Percentiles rank a stretch among this genome's conserved stretches.
Conservation (phyloP, 2,329 filamentous ascomycete species). For the Colletotrichum trifolii region DNA sequence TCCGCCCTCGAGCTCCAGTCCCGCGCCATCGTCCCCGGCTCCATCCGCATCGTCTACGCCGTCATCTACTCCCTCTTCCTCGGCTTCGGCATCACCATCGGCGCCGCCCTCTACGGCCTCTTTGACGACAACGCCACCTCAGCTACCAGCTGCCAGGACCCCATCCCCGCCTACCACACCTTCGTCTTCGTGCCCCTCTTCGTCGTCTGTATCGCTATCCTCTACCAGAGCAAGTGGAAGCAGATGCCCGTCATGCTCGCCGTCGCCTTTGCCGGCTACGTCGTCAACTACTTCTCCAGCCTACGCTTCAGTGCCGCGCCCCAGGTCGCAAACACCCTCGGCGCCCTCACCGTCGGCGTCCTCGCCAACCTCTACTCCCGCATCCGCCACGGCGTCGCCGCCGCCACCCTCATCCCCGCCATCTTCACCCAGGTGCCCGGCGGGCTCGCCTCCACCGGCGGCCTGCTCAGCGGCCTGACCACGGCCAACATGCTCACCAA, state of each 20-base stretch:
- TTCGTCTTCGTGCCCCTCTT: slow-evolving; percentile 82
- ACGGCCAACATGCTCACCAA: slow-evolving; percentile 58
- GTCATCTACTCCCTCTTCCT: slow-evolving; percentile 80
- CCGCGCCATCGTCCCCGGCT: slow-evolving; percentile 75
- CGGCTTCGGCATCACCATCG: slow-evolving; percentile 78
- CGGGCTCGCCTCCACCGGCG: slow-evolving; percentile 58
- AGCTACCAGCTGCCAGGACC: slow-evolving; percentile 52
- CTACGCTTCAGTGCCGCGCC: slow-evolving; percentile 74
- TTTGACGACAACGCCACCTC: slow-evolving; percentile 65
- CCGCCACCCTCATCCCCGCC: slow-evolving; percentile 58
- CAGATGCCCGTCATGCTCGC: slow-evolving; percentile 82
- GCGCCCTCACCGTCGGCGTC: slow-evolving; percentile 80
- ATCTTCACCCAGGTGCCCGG: slow-evolving; percentile 62
- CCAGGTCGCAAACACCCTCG: slow-evolving; percentile 81
- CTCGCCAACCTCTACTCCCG: slow-evolving; percentile 82
- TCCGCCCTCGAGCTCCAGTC: slow-evolving; percentile 74
- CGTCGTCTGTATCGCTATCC: slow-evolving; percentile 76
- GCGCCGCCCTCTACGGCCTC: slow-evolving; percentile 71
- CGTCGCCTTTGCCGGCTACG: slow-evolving; percentile 78
- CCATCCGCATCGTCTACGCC: slow-evolving; percentile 79
- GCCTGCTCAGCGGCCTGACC: slow-evolving; percentile 56
- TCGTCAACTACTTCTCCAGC: slow-evolving; percentile 80
- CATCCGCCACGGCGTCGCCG: slow-evolving; percentile 62
- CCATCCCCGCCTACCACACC: slow-evolving; percentile 57
- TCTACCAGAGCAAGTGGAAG: slow-evolving; percentile 85